phyloP scores from a whole-genome alignment of 495 filamentous ascomycete genomes.

The Xylaria cubensis region DNA sequence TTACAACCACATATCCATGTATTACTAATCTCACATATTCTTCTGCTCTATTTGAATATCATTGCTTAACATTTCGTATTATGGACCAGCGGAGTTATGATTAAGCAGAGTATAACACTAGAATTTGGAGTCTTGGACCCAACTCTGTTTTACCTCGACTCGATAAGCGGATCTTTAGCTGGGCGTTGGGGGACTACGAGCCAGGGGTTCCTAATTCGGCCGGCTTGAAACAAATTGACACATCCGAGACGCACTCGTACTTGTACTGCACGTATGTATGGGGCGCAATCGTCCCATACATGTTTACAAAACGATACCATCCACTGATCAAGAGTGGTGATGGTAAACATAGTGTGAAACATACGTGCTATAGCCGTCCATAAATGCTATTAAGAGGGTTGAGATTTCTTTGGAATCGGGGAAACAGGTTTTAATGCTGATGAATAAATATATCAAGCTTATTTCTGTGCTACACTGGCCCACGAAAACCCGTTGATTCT shows the following conservation, averaged over 20 bases:
- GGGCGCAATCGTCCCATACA: slow-evolving; percentile 4
- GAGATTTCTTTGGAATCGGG: neutral
- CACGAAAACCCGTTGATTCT: neutral
- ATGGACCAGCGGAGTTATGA: neutral
- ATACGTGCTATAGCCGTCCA: neutral
- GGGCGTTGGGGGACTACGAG: neutral
- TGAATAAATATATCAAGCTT: neutral
- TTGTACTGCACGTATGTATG: slow-evolving; percentile 11
- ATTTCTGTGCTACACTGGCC: neutral
- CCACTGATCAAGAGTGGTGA: neutral
- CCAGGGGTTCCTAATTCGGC: slow-evolving; percentile 19
- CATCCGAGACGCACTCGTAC: neutral
- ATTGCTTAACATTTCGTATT: neutral
- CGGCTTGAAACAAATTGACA: slow-evolving; percentile 21
- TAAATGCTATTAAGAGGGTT: neutral
- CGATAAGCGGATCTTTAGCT: neutral
- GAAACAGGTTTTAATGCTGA: neutral
- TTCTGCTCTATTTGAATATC: neutral
- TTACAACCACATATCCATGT: neutral
- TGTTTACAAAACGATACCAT: neutral
- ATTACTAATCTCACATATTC: neutral
- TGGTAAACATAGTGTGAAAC: neutral
- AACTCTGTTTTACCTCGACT: neutral
- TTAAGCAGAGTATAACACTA: neutral
- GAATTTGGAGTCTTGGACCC: neutral